Conservation (phyloP, 306 rosid genomes). For the Cyclanthera cordifolia region DNA sequence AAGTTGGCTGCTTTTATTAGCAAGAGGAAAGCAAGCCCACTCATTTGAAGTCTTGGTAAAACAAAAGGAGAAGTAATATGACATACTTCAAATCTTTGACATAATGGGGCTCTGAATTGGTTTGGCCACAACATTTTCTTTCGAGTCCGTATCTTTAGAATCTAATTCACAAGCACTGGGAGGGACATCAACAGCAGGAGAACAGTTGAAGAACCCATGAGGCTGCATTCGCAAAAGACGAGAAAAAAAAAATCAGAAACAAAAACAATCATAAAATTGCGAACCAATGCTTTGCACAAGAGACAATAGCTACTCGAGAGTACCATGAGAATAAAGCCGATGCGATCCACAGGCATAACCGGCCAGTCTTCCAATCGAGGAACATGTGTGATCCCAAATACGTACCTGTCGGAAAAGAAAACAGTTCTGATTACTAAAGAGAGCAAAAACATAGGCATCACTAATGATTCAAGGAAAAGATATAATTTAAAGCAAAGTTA, state of each 20-base stretch:
- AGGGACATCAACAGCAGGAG: slow-evolving; percentile 63
- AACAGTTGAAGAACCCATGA: slow-evolving; percentile 82
- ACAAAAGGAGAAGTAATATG: slow-evolving; percentile 3
- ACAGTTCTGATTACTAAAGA: slow-evolving; percentile 5
- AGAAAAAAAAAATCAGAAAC: neutral
- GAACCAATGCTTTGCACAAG: neutral
- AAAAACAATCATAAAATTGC: neutral
- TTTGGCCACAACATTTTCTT: slow-evolving; percentile 30
- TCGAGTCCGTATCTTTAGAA: slow-evolving; percentile 31
- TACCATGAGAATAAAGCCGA: slow-evolving; percentile 74
- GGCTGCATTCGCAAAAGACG: slow-evolving; percentile 39
- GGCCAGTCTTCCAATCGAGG: slow-evolving; percentile 93
- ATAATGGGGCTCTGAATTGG: slow-evolving; percentile 19
- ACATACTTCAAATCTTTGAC: slow-evolving; percentile 5
- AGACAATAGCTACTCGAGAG: neutral
- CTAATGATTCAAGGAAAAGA: neutral
- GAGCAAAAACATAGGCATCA: neutral
- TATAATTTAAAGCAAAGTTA: too few species aligned
- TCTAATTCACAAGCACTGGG: slow-evolving; percentile 45
- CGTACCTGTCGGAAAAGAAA: slow-evolving; percentile 44
- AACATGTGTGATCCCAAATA: slow-evolving; percentile 66
- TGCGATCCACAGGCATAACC: slow-evolving; percentile 82
- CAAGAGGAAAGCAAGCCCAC: neutral
- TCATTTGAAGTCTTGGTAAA: neutral
- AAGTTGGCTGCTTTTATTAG: neutral